Evolutionary conservation across 192 early-diverging fungal species (phyloP).

Genomic region (Lobosporangium transversale): DNA sequence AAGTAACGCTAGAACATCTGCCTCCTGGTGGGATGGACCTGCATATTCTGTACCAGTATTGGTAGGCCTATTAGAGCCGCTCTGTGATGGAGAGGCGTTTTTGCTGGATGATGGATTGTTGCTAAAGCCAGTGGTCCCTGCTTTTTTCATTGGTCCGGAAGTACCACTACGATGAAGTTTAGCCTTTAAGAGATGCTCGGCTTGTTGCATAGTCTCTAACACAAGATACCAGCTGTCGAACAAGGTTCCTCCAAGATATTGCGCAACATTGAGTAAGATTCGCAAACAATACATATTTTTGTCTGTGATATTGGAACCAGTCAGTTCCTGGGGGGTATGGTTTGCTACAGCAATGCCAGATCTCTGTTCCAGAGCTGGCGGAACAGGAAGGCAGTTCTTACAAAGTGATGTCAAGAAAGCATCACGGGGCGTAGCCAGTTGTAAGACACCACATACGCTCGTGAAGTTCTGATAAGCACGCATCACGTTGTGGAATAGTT

Average conservation of each 20-base stretch:
- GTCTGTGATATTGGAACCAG: slow-evolving; percentile 64
- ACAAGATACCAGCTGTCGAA: slow-evolving; percentile 89
- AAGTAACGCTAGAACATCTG: slow-evolving; percentile 56
- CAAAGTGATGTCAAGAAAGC: slow-evolving; percentile 88
- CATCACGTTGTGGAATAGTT: slow-evolving; percentile 78
- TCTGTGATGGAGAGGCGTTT: slow-evolving; percentile 21
- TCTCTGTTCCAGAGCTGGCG: slow-evolving; percentile 48
- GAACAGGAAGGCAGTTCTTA: slow-evolving; percentile 81
- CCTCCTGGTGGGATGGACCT: slow-evolving; percentile 55
- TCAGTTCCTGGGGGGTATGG: slow-evolving; percentile 18
- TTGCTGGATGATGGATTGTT: slow-evolving; percentile 10
- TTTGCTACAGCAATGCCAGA: slow-evolving; percentile 19
- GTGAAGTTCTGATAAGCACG: slow-evolving; percentile 79
- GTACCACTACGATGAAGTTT: slow-evolving; percentile 44
- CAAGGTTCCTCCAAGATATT: slow-evolving; percentile 77
- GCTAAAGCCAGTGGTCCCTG: slow-evolving; percentile 44
- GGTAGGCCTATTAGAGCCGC: slow-evolving; percentile 8
- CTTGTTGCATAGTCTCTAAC: slow-evolving; percentile 87
- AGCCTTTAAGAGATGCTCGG: slow-evolving; percentile 77
- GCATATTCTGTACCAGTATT: slow-evolving; percentile 35
- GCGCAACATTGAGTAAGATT: slow-evolving; percentile 74
- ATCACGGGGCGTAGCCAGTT: slow-evolving; percentile 82
- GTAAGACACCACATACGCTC: slow-evolving; percentile 82
- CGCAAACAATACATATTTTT: slow-evolving; percentile 84
- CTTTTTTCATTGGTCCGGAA: slow-evolving; percentile 55